Evolutionary conservation across 345 rosid species (phyloP), one percentile per base, ranked within the genome.

Genomic region (Cardamine resedifolia): DNA sequence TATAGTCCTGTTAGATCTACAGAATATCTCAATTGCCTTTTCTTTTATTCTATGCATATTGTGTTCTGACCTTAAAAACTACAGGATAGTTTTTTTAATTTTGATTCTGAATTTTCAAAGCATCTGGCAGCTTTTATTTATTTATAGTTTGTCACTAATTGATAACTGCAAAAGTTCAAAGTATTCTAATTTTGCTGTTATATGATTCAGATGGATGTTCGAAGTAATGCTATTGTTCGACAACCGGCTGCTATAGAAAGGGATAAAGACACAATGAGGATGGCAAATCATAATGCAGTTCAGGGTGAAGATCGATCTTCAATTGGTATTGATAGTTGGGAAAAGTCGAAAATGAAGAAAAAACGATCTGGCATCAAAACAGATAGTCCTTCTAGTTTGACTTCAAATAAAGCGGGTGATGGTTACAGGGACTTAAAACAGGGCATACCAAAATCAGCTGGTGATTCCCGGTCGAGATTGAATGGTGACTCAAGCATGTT

Each of bases 331-430:
- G 99, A 96, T 72, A 92, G 96, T 66, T 96, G 97, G 99, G 99
- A 96, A 76, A 96, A 90, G 83, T 64, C 90, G 57, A 96, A 90
- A 85, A 83, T 89, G 88, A 96, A 90, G 88, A 95, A 91, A 85
- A 96, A 88, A 67, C 96, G 98, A 33, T 90, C 99, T 78, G 96
- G 86, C 58, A 95, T 88, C 81, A 91, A 87, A 83, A 79, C 86
- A 23, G 98, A 90, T 74, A 83, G 73, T 71, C 77, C 96, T 71
- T 74, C 90, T 58, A 82, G 74, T 77, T 67, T 79, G 78, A 72
- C 76, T 43, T 83, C 87, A 26, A 34, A 87, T 72, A 96, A 88
- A 83, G 79, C 84, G 28, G 65, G 57, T 14, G 94, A 96, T 79
- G 87, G 88, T 64, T 83, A 79, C 74, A 83, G 97, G 70, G 98